phyloP scores from a whole-genome alignment of 2,329 filamentous ascomycete species.

The Colletotrichum sansevieriae region DNA sequence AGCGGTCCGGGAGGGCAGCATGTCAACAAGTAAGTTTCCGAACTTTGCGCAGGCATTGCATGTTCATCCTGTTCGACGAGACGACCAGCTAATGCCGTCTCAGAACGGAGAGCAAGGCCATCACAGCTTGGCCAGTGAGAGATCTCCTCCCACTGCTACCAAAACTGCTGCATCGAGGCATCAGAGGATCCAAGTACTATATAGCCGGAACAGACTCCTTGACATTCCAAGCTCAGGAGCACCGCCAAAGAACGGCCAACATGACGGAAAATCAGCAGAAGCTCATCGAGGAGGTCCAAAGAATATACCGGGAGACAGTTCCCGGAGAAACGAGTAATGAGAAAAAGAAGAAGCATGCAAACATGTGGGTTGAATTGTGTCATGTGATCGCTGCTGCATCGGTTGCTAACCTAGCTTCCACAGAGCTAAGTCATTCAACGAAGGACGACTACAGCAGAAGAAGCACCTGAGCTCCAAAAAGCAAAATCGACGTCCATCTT shows the following conservation, averaged over 20 bases:
- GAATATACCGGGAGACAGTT: constrained; percentile 61
- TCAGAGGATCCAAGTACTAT: constrained; percentile 69
- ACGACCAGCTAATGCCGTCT: neutral
- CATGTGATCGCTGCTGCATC: neutral
- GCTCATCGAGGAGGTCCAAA: constrained; percentile 60
- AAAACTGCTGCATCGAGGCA: constrained; percentile 58
- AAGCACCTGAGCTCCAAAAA: constrained; percentile 66
- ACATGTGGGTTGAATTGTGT: constrained; percentile 56
- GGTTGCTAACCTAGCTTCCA: neutral
- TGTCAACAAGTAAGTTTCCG: constrained; percentile 68
- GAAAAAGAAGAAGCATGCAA: constrained; percentile 63
- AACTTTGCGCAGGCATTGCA: neutral
- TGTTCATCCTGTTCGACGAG: neutral
- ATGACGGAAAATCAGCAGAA: constrained; percentile 65
- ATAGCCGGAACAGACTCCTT: constrained; percentile 64
- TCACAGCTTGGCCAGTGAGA: constrained; percentile 63
- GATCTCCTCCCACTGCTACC: constrained; percentile 63
- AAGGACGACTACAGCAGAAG: constrained; percentile 60
- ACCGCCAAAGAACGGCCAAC: constrained; percentile 66
- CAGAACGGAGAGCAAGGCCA: constrained; percentile 72
- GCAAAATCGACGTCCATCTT: constrained; percentile 45
- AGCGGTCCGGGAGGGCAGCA: constrained; percentile 73
- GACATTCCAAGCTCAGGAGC: constrained; percentile 67
- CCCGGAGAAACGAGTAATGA: constrained; percentile 61
- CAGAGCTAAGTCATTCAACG: constrained; percentile 62